phyloP scores from a whole-genome alignment of 306 rosid species.

The Rosa lucieae region DNA sequence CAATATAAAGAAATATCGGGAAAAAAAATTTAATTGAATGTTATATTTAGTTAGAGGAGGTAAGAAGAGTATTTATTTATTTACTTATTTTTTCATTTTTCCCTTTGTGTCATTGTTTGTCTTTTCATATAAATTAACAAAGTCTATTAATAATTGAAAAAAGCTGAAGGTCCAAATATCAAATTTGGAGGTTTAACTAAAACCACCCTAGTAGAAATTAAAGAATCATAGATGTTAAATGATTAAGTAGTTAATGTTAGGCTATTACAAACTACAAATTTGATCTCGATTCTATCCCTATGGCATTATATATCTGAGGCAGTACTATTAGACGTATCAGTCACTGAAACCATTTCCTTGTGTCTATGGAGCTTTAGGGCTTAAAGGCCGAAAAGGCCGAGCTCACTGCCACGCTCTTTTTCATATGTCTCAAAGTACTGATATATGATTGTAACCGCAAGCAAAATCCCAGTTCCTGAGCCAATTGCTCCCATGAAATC shows the following conservation, averaged over 20 bases:
- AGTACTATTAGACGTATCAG: not conserved
- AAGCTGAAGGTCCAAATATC: no score
- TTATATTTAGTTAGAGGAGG: no score
- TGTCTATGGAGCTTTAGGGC: not conserved
- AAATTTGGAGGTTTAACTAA: no score
- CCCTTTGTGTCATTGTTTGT: no score
- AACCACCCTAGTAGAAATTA: not conserved
- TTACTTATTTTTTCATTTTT: no score
- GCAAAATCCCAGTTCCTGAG: conserved; percentile 83
- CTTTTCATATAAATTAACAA: no score
- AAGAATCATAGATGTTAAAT: not conserved
- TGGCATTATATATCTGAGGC: not conserved
- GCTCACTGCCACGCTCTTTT: conserved; percentile 82
- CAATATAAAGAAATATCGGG: no score
- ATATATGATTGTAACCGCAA: conserved; percentile 87
- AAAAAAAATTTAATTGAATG: no score
- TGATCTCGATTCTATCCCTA: not conserved
- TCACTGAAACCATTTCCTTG: not conserved
- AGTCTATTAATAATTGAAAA: no score
- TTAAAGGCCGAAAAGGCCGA: conserved; percentile 60
- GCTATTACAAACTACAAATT: not conserved
- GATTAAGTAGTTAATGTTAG: not conserved
- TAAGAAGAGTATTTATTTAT: no score
- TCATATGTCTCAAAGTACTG: conserved; percentile 88
- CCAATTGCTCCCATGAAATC: conserved; percentile 97